These are phyloP conservation scores for Pyrenochaeta sp. DNA, from an alignment of 2,329 filamentous ascomycete genomes.

Conservation along the genomic window DNA sequence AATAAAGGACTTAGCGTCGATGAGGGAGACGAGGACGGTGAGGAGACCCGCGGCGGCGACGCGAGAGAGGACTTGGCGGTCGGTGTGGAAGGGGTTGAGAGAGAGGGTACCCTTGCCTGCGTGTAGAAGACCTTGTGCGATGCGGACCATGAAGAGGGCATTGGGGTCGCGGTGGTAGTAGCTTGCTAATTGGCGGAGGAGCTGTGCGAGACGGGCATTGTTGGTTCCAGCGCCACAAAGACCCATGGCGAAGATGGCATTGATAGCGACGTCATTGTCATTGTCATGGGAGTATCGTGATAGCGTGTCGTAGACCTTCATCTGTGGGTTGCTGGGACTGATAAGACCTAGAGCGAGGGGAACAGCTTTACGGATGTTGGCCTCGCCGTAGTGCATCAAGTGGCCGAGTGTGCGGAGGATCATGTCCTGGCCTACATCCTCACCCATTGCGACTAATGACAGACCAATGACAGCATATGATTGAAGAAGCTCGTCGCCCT, in stretches of 20 bases:
- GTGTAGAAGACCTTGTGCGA: conserved; percentile 95
- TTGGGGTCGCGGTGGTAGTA: conserved; percentile 98
- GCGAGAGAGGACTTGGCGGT: conserved; percentile 91
- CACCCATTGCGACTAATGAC: conserved; percentile 95
- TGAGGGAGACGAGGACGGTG: conserved; percentile 89
- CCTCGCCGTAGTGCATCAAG: conserved; percentile 98
- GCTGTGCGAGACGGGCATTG: conserved; percentile 93
- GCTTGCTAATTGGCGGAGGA: conserved; percentile 91
- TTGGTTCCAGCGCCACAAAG: conserved; percentile 96
- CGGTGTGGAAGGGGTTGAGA: conserved; percentile 98
- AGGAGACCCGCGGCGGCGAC: conserved; percentile 90
- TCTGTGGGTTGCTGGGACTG: conserved; percentile 97
- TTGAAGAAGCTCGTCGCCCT: conserved; percentile 93
- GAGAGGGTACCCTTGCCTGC: conserved; percentile 99
- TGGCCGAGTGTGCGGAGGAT: conserved; percentile 96
- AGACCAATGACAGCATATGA: conserved; percentile 95
- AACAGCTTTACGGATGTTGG: conserved; percentile 95
- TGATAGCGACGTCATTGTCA: conserved; percentile 96
- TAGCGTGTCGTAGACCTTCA: conserved; percentile 99
- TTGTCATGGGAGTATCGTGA: conserved; percentile 99
- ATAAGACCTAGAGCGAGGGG: conserved; percentile 96
- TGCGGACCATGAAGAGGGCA: conserved; percentile 98
- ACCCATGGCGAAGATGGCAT: conserved; percentile 99
- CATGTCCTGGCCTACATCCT: conserved; percentile 99
- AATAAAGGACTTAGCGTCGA: conserved; percentile 90